phyloP scores from a whole-genome alignment of 495 filamentous ascomycete species.

The Aspergillus panamensis region DNA sequence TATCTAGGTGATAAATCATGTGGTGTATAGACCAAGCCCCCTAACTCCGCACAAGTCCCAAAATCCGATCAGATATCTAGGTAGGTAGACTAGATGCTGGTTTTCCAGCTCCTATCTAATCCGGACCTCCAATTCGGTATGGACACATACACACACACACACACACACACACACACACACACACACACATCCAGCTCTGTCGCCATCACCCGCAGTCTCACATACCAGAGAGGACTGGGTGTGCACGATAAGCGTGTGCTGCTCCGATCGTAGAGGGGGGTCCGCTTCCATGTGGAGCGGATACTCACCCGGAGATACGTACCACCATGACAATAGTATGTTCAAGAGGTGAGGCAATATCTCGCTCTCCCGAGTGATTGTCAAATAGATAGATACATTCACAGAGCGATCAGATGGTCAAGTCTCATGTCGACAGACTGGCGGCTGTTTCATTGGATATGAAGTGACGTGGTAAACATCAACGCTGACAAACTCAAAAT shows the following conservation, averaged over 20 bases:
- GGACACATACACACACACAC: neutral
- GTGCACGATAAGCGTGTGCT: slow-evolving; percentile 7
- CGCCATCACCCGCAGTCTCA: no score
- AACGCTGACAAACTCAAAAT: neutral
- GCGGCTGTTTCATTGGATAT: neutral
- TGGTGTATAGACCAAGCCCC: no score
- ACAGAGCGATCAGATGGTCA: neutral
- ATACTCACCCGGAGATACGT: neutral
- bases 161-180: no score
- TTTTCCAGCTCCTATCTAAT: neutral
- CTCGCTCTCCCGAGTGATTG: neutral
- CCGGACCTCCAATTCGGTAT: neutral
- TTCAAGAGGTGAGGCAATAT: neutral
- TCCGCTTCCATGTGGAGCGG: slow-evolving; percentile 1
- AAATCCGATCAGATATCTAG: no score
- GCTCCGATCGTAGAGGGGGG: slow-evolving; percentile 13
- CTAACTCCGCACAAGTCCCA: no score
- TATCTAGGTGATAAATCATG: no score
- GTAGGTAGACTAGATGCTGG: no score
- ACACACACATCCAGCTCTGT: no score
- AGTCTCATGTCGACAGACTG: neutral
- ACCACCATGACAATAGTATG: neutral
- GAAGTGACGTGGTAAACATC: neutral
- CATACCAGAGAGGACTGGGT: neutral
- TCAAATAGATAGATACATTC: neutral